phyloP scores from a whole-genome alignment of 257 asterid genomes.

The Solanum pinnatisectum region DNA sequence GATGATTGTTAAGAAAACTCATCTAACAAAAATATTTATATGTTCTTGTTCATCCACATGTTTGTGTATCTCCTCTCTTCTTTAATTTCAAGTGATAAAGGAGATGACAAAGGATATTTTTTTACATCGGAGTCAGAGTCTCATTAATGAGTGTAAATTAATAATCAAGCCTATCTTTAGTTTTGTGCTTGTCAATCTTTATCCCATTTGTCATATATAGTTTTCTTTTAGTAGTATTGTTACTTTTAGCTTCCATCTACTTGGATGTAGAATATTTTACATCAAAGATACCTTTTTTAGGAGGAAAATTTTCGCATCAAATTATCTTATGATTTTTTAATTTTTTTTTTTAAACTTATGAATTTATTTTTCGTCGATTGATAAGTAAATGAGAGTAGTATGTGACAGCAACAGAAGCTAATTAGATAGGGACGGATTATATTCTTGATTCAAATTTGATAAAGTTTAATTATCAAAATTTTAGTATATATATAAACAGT shows the following conservation, averaged over 20 bases:
- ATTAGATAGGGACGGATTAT: neutral
- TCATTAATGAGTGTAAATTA: neutral
- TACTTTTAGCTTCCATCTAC: neutral
- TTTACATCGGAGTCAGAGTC: neutral
- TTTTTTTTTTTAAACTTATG: no score
- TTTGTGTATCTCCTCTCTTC: neutral
- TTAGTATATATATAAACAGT: neutral
- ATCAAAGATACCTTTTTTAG: neutral
- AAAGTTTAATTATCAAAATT: neutral
- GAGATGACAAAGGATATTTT: neutral
- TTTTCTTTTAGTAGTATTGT: neutral
- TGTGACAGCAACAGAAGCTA: neutral
- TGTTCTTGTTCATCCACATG: neutral
- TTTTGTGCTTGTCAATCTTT: neutral
- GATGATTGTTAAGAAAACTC: rapidly evolving
- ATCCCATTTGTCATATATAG: neutral
- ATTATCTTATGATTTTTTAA: neutral
- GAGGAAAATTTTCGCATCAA: neutral
- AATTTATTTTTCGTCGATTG: neutral
- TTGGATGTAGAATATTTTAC: neutral
- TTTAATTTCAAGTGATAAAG: neutral
- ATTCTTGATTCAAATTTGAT: neutral
- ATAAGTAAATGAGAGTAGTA: neutral
- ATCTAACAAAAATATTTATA: neutral
- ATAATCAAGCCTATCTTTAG: neutral